Conservation (phyloP, 176 grass and related monocot genomes). For the Paspalum vaginatum region DNA sequence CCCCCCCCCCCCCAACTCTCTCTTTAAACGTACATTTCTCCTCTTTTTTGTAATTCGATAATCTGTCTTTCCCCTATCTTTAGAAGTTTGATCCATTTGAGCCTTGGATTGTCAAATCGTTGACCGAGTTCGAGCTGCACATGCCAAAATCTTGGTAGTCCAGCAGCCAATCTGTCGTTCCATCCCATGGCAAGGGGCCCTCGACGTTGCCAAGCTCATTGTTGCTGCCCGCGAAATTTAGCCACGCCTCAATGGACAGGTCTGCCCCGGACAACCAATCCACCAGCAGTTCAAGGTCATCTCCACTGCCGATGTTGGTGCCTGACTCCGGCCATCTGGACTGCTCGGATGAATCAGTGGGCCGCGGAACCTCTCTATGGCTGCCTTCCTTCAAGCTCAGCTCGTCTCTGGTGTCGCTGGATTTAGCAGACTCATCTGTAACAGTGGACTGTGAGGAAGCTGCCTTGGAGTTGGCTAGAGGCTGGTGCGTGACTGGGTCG, state of each 20-base stretch:
- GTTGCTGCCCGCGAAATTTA: constrained; percentile 21
- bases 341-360: constrained; percentile 31
- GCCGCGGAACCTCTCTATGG: neutral
- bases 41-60: neutral
- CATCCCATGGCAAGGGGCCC: constrained; percentile 22
- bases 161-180: constrained; percentile 72
- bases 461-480: constrained; percentile 29
- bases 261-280: constrained; percentile 56
- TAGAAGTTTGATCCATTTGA: constrained; percentile 38
- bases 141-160: constrained; percentile 66
- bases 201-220: constrained; percentile 5
- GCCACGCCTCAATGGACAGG: constrained; percentile 56
- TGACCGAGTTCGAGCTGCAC: constrained; percentile 21
- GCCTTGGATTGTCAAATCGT: constrained; percentile 2
- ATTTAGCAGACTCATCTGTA: constrained; percentile 39
- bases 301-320: neutral
- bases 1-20: too few species aligned
- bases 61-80: neutral
- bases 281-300: constrained; percentile 29
- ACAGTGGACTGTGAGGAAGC: neutral
- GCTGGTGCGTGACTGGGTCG: constrained; percentile 66
- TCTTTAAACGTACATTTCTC: neutral
- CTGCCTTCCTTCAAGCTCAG: constrained; percentile 12
- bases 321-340: constrained; percentile 39
- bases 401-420: neutral